phyloP scores from a whole-genome alignment of 306 rosid species.

The Prunus kanzakura region DNA sequence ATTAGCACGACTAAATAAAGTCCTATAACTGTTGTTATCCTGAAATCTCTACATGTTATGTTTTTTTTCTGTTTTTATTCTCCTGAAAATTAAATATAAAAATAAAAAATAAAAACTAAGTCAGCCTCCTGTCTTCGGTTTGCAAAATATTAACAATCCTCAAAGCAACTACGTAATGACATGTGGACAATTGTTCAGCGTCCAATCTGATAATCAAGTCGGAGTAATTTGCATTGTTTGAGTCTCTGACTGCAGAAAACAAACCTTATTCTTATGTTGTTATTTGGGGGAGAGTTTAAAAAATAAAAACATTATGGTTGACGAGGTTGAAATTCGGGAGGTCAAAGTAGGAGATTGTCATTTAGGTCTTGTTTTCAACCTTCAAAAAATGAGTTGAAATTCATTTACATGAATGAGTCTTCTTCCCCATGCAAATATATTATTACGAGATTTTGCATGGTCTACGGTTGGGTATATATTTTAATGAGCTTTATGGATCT shows the following conservation, averaged over 20 bases:
- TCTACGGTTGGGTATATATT: background rate
- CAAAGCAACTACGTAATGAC: background rate
- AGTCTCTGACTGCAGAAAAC: background rate
- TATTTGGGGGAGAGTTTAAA: background rate
- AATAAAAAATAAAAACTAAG: background rate
- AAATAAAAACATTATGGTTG: background rate
- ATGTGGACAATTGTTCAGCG: background rate
- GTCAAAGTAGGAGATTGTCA: slow-evolving; percentile 9
- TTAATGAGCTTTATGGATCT: background rate
- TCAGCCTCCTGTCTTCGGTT: background rate
- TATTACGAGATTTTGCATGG: background rate
- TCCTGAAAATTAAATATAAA: background rate
- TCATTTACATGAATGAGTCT: background rate
- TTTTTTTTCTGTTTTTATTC: background rate
- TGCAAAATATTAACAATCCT: background rate
- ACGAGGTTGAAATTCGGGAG: background rate
- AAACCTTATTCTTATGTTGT: background rate
- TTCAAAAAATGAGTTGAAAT: background rate
- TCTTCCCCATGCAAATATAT: background rate
- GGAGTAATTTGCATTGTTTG: background rate
- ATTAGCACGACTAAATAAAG: background rate
- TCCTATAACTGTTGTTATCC: background rate
- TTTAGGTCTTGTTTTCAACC: background rate
- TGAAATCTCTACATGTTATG: background rate
- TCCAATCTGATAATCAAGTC: background rate